Percentiles rank a stretch among this genome's conserved stretches.
Conservation (phyloP, 306 rosid genomes). For the Quercus engelmannii region DNA sequence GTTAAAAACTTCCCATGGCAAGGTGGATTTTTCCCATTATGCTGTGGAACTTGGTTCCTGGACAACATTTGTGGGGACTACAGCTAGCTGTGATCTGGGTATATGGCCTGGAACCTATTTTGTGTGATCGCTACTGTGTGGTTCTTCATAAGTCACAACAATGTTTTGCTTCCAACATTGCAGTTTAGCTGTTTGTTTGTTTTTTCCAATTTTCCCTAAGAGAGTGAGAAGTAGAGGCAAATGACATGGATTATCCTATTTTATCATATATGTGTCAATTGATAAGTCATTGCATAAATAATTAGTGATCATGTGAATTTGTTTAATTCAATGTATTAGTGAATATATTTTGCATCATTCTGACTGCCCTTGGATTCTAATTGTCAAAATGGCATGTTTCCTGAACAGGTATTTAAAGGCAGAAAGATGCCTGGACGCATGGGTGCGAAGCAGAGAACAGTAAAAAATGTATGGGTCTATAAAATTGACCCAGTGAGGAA, state of each 20-base stretch:
- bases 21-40: background rate
- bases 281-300: conserved; percentile 9
- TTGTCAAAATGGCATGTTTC: background rate
- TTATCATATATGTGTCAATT: background rate
- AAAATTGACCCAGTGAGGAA: conserved; percentile 93
- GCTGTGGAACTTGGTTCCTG: background rate
- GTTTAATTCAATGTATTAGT: background rate
- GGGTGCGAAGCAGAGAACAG: conserved; percentile 91
- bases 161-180: background rate
- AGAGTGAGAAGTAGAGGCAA: background rate
- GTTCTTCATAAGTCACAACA: background rate
- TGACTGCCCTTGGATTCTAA: background rate
- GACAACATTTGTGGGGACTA: background rate
- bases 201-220: background rate
- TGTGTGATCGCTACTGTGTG: background rate
- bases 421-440: conserved; percentile 93
- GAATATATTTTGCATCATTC: background rate
- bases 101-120: background rate
- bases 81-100: background rate
- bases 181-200: background rate
- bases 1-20: background rate
- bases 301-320: background rate
- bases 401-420: conserved; percentile 71
- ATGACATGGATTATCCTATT: background rate
- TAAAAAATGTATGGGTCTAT: conserved; percentile 90